Conservation (phyloP, 23 red algal species). For the Agarophyton chilense region DNA sequence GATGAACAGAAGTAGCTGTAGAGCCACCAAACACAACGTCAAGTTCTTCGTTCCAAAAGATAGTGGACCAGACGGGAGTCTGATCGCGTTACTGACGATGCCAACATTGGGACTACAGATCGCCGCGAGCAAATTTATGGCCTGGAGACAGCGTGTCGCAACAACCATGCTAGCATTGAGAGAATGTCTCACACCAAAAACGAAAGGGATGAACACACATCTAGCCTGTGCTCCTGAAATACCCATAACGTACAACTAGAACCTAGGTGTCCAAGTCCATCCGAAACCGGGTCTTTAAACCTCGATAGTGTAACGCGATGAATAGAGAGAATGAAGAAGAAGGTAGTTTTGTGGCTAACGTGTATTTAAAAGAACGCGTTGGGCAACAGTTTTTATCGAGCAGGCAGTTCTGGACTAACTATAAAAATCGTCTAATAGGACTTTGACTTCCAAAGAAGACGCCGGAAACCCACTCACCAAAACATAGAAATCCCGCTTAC, state of each 20-base stretch:
- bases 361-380: background rate
- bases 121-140: background rate
- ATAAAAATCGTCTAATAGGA: background rate
- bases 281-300: no score
- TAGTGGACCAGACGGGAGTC: background rate
- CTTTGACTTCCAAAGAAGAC: background rate
- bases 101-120: constrained; percentile 2
- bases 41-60: background rate
- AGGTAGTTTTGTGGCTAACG: background rate
- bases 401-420: background rate
- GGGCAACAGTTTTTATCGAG: background rate
- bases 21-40: background rate
- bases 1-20: constrained; percentile 8
- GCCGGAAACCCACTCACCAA: background rate
- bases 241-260: constrained; percentile 23
- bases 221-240: constrained; percentile 5
- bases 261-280: no score
- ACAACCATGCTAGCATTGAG: background rate
- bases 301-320: no score
- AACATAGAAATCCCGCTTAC: background rate
- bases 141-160: background rate
- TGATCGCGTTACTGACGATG: background rate
- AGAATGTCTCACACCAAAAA: constrained; percentile 20
- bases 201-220: constrained; percentile 16
- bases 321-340: background rate